These are phyloP conservation scores for Heliophila coronopifolia DNA, from an alignment of 441 rosid species.

Conservation along the genomic window DNA sequence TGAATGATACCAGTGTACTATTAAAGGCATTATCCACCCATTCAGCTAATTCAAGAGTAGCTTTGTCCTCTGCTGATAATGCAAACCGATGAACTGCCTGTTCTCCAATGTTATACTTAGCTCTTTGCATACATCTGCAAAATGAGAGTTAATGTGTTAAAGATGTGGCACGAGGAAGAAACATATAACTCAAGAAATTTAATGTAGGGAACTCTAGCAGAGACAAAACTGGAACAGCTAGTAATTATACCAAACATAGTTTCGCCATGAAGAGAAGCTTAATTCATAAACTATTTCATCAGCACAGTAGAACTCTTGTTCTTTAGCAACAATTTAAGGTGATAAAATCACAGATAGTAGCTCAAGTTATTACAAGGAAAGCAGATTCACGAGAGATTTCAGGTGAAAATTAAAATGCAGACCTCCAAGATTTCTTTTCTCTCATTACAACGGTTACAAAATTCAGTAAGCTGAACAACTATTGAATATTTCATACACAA, in stretches of 20 bases:
- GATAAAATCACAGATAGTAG: conserved; percentile 7
- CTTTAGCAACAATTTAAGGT: neutral
- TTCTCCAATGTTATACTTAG: conserved; percentile 93
- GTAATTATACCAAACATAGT: conserved; percentile 5
- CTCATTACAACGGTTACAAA: conserved; percentile 4
- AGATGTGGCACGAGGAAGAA: conserved; percentile 3
- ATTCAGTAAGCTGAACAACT: conserved; percentile 3
- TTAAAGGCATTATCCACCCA: conserved; percentile 89
- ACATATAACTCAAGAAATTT: neutral
- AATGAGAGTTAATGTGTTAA: conserved; percentile 19
- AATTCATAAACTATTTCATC: neutral
- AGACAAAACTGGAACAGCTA: conserved; percentile 1
- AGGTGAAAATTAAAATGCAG: neutral
- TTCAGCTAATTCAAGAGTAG: conserved; percentile 93
- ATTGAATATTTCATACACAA: conserved; percentile 2
- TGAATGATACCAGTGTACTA: conserved; percentile 60
- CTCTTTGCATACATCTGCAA: conserved; percentile 94
- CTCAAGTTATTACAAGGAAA: neutral
- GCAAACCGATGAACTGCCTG: conserved; percentile 95
- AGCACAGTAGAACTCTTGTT: conserved; percentile 1
- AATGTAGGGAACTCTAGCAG: conserved; percentile 7
- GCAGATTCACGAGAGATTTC: conserved; percentile 6
- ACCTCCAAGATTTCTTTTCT: neutral
- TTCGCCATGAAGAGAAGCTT: neutral
- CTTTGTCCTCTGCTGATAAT: conserved; percentile 94